phyloP scores from a whole-genome alignment of 805 yeast species.

The Kodamaea kaohsiungensis region DNA sequence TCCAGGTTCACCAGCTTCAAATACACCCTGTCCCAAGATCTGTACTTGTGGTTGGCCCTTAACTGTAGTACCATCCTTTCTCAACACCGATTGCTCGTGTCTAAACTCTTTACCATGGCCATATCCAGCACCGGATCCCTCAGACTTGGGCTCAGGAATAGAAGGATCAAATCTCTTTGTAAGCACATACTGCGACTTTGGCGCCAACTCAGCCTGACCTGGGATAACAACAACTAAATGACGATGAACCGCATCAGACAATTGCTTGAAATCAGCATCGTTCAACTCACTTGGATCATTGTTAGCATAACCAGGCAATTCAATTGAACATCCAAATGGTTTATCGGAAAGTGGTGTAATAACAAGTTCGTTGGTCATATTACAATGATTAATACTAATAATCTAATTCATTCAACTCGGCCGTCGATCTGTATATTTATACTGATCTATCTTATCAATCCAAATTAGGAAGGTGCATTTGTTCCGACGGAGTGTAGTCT shows the following conservation, averaged over 20 bases:
- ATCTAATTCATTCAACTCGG: not conserved
- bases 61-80: constrained; percentile 78
- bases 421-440: not conserved
- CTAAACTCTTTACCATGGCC: constrained; percentile 80
- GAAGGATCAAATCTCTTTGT: constrained; percentile 81
- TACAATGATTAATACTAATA: not conserved
- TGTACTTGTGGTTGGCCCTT: constrained; percentile 88
- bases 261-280: constrained; percentile 61
- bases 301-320: constrained; percentile 61
- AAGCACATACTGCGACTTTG: constrained; percentile 72
- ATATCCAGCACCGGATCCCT: constrained; percentile 51
- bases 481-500: too few relatives aligned
- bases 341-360: constrained; percentile 49
- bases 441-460: too few relatives aligned
- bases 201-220: constrained; percentile 63
- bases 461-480: too few relatives aligned
- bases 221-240: constrained; percentile 77
- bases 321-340: constrained; percentile 70
- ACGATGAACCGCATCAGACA: constrained; percentile 65
- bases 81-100: constrained; percentile 59
- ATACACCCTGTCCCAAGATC: constrained; percentile 80
- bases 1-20: constrained; percentile 54
- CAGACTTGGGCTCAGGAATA: constrained; percentile 41
- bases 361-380: constrained; percentile 6
- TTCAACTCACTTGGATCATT: constrained; percentile 71